A percentile compares a stretch with the other conserved stretches of the same genome.
Evolutionary conservation across 257 asterid genomes (phyloP).

Genomic region (Perilla frutescens): DNA sequence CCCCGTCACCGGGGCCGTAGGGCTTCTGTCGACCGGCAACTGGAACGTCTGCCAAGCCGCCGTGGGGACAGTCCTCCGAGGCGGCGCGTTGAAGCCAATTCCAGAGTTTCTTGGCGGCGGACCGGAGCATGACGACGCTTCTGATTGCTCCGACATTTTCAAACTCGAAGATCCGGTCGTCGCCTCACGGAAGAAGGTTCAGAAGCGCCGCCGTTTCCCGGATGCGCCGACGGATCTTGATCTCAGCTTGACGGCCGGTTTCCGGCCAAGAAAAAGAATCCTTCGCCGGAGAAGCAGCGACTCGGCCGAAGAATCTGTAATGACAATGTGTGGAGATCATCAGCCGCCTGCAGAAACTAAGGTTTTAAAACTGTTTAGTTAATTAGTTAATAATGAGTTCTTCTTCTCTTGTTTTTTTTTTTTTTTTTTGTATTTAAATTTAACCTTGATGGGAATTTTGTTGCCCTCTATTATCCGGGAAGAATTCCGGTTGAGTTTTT

Average conservation of each 20-base stretch:
- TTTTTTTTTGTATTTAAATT: no score
- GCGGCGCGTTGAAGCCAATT: constrained; percentile 57
- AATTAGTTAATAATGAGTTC: no score
- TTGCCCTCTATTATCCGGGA: no score
- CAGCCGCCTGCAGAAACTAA: constrained; percentile 35
- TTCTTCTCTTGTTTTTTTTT: no score
- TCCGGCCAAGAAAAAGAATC: no score
- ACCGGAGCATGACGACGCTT: constrained; percentile 46
- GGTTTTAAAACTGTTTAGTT: constrained; percentile 61
- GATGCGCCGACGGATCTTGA: constrained; percentile 48
- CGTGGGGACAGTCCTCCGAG: constrained; percentile 60
- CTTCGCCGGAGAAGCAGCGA: no score
- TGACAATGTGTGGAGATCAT: constrained; percentile 55
- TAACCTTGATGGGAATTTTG: no score
- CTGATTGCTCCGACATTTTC: constrained; percentile 30
- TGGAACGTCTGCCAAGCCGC: constrained; percentile 72
- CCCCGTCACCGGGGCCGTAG: constrained; percentile 53
- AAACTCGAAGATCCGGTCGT: constrained; percentile 25
- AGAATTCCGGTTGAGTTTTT: no score
- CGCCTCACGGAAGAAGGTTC: not conserved
- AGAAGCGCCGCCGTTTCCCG: constrained; percentile 54
- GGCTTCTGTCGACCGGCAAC: constrained; percentile 40
- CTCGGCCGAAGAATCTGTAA: constrained; percentile 59
- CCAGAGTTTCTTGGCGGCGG: constrained; percentile 41
- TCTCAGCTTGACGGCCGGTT: constrained; percentile 66